Base-by-base conservation (phyloP, 164 flowering plant genomes). In the Piper betle region DNA sequence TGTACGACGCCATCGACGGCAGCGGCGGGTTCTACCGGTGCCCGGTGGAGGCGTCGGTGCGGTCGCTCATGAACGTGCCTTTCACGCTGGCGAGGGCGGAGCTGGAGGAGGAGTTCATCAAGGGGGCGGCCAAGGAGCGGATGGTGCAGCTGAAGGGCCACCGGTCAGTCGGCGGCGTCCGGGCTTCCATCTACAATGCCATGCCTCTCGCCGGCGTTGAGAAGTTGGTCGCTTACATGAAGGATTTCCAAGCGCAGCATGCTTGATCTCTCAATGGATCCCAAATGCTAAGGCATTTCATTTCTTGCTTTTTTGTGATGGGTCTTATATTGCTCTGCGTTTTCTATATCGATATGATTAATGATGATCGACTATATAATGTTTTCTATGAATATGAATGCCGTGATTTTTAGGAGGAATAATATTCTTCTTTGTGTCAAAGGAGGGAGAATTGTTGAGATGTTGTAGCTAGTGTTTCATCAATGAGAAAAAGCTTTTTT, bases 131-230 rank as follows among this genome's bases (percentile, higher is more conserved):
- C 0, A 80, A 81, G 71, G 92, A 88, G 80, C 82, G 80, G 72
- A 91, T 91, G 99, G 82, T 91, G 62, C 91, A 87, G 76, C 89
- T 94, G 25, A 94, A 94, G 80, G 97, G 99, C 17, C 99, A 93
- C 55, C 69, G 97, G 62, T 94, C 99, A 18, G 99, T 94, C 5
- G 99, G 99, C 16, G 97, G 99, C 4, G 84, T 91, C 84, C 74
- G 99, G 53, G 99, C 99, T 75, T 91, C 97, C 1, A 94, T 94
- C 33, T 94, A 88, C 67, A 94, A 94, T 75, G 99, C 99, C 0
- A 88, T 91, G 97, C 95, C 96, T 9, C 74, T 82, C 69, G 96
- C 91, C 68, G 99, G 99, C 2, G 95, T 93, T 48, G 87, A 90
- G 74, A 93, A 88, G 71, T 71, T 93, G 82, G 97, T 90, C 58